phyloP scores from a whole-genome alignment of 345 rosid species.

The thale cress (Arabidopsis thaliana) region DNA sequence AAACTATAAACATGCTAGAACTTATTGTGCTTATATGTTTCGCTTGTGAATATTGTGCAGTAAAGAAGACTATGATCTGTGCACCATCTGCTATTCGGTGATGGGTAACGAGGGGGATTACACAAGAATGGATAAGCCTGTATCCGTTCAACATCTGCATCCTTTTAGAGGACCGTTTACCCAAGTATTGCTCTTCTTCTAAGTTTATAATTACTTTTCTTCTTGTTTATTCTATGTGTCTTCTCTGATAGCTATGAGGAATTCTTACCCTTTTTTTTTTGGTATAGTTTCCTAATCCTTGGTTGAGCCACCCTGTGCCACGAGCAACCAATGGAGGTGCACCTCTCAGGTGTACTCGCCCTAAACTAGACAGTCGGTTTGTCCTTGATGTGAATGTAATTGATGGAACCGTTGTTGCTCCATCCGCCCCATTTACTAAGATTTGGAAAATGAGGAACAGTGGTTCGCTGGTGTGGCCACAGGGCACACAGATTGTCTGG shows the following conservation, averaged over 20 bases:
- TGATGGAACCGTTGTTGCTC: constrained; percentile 86
- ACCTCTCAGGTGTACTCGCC: constrained; percentile 42
- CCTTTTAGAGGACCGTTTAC: constrained; percentile 45
- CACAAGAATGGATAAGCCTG: constrained; percentile 70
- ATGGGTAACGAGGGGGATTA: constrained; percentile 77
- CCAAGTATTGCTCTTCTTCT: constrained; percentile 50
- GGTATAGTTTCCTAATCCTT: constrained; percentile 38
- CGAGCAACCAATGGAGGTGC: constrained; percentile 37
- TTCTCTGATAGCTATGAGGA: constrained; percentile 9
- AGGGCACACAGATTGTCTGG: constrained; percentile 71
- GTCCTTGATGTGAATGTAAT: constrained; percentile 77
- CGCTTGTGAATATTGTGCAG: constrained; percentile 50
- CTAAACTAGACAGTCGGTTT: constrained; percentile 81
- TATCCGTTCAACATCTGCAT: constrained; percentile 40
- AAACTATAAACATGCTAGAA: neutral
- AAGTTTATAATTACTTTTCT: neutral
- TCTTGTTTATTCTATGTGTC: neutral
- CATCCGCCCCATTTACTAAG: constrained; percentile 79
- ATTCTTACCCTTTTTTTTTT: constrained; percentile 17
- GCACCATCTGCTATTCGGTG: constrained; percentile 76
- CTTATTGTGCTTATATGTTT: constrained; percentile 3
- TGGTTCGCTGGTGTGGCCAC: constrained; percentile 74
- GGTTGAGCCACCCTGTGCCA: constrained; percentile 43
- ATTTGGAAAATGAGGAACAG: constrained; percentile 91
- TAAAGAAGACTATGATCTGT: constrained; percentile 83